These are phyloP conservation scores for Dactylonectria estremocensis DNA, from an alignment of 2,329 filamentous ascomycete species.

Conservation along the genomic window DNA sequence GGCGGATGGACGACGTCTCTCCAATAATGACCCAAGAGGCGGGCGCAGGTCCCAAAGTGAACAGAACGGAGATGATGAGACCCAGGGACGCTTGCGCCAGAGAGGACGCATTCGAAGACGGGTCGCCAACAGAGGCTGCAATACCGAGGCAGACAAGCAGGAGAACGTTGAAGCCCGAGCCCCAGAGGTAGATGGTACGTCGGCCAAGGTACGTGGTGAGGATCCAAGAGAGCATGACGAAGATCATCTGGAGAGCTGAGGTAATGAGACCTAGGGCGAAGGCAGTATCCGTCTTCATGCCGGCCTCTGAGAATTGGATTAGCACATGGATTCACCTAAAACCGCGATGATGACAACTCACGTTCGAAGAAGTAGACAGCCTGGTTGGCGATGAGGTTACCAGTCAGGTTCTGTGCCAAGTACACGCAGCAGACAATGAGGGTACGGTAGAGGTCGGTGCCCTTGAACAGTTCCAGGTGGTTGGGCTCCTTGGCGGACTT, in stretches of 20 bases:
- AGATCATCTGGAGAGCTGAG: constrained; percentile 73
- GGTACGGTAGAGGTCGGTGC: constrained; percentile 68
- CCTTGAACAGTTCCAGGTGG: constrained; percentile 67
- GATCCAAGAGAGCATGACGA: constrained; percentile 78
- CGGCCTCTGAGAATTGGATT: constrained; percentile 67
- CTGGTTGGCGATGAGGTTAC: constrained; percentile 74
- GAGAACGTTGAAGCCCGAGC: constrained; percentile 66
- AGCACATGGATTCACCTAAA: neutral
- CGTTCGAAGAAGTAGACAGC: constrained; percentile 71
- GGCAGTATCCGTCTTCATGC: constrained; percentile 67
- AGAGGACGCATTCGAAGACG: constrained; percentile 56
- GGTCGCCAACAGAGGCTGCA: constrained; percentile 67
- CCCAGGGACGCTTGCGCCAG: constrained; percentile 74
- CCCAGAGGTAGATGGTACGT: constrained; percentile 76
- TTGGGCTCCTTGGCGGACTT: constrained; percentile 59
- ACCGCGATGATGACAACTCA: constrained; percentile 36
- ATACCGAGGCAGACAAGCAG: constrained; percentile 73
- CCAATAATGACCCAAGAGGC: constrained; percentile 78
- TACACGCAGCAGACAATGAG: constrained; percentile 71
- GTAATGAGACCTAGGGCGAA: constrained; percentile 77
- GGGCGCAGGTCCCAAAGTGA: constrained; percentile 74
- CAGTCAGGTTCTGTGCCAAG: constrained; percentile 72
- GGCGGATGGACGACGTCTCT: constrained; percentile 76
- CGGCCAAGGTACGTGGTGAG: constrained; percentile 75
- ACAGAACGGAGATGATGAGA: constrained; percentile 76